Conservation (phyloP, 2,329 filamentous ascomycete species). For the Cladophialophora carrionii region DNA sequence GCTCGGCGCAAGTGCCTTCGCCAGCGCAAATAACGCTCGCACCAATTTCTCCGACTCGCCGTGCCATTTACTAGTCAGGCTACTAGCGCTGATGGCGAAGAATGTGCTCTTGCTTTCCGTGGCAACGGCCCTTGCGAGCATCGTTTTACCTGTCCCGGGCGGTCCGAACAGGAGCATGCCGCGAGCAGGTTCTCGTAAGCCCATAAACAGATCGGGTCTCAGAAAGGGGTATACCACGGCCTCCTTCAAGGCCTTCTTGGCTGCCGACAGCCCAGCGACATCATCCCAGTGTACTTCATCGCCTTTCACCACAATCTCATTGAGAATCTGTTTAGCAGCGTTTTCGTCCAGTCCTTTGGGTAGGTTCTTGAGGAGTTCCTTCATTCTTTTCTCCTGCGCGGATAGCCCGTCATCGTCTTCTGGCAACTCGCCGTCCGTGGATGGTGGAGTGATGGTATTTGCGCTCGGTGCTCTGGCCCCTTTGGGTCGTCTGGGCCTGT, state of each 20-base stretch:
- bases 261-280: constrained; percentile 84
- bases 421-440: constrained; percentile 54
- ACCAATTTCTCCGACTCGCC: constrained; percentile 97
- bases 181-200: constrained; percentile 85
- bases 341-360: constrained; percentile 79
- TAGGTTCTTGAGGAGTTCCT: constrained; percentile 71
- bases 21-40: constrained; percentile 84
- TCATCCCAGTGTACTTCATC: constrained; percentile 96
- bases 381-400: constrained; percentile 59
- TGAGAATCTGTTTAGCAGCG: constrained; percentile 88
- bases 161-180: constrained; percentile 97
- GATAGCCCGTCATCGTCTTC: constrained; percentile 56
- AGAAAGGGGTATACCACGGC: constrained; percentile 97
- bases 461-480: constrained; percentile 42
- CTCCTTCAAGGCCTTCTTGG: constrained; percentile 90
- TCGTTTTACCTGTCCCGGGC: constrained; percentile 97
- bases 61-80: constrained; percentile 91
- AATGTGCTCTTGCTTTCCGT: constrained; percentile 95
- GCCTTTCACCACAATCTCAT: constrained; percentile 91
- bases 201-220: constrained; percentile 93
- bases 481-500: constrained; percentile 25
- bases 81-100: constrained; percentile 94
- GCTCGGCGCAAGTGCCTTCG: constrained; percentile 83
- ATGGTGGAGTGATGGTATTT: constrained; percentile 53
- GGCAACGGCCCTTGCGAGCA: constrained; percentile 91